A percentile compares a stretch with the other conserved stretches of the same genome.
These are phyloP conservation scores for Penicillium lividum DNA, from an alignment of 495 filamentous ascomycete genomes.

Conservation along the genomic window DNA sequence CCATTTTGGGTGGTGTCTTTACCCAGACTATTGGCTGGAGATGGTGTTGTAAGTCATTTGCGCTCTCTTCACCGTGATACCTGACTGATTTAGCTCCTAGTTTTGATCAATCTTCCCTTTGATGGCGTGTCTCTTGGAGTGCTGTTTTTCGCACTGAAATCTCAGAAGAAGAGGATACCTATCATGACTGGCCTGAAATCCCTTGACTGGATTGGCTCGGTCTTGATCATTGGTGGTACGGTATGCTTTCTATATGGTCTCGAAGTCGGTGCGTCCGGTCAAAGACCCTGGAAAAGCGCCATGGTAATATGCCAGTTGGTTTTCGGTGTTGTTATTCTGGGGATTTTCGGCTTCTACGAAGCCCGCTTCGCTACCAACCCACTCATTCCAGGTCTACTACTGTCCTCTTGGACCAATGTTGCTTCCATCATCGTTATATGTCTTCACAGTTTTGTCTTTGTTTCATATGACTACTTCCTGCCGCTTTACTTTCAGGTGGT, in stretches of 20 bases:
- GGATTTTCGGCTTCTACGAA: constrained; percentile 7
- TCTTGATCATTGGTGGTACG: neutral
- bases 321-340: constrained; percentile 6
- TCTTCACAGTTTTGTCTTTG: constrained; percentile 9
- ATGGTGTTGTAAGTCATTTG: no score
- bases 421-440: constrained; percentile 9
- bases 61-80: no score
- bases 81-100: no score
- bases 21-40: constrained; percentile 3
- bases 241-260: neutral
- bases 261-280: neutral
- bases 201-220: neutral
- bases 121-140: no score
- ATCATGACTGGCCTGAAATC: no score
- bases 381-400: constrained; percentile 8
- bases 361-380: constrained; percentile 5
- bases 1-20: constrained; percentile 30
- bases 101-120: no score
- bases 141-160: no score
- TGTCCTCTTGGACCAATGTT: neutral
- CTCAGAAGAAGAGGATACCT: no score
- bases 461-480: constrained; percentile 12
- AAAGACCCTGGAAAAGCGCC: neutral
- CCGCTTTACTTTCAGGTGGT: constrained; percentile 14
- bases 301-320: neutral